phyloP scores from a whole-genome alignment of 768 basidiomycete genomes.

The Boletus subparvulus region DNA sequence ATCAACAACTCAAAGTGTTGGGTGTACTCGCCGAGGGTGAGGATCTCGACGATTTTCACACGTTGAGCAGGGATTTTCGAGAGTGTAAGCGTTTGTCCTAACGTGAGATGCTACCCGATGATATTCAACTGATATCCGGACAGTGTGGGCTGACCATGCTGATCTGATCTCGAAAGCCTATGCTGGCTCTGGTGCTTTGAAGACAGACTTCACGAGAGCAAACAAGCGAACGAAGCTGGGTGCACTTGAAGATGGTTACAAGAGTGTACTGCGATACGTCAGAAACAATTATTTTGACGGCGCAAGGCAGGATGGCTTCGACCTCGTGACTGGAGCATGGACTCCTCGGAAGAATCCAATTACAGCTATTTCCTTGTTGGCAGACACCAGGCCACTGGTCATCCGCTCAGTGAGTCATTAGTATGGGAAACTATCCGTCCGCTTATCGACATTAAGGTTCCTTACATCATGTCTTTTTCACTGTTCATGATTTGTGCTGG shows the following conservation, averaged over 20 bases:
- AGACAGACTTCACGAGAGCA: slow-evolving; percentile 95
- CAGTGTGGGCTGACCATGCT: slow-evolving; percentile 98
- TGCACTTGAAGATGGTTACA: slow-evolving; percentile 78
- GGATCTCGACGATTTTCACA: slow-evolving; percentile 77
- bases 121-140: slow-evolving; percentile 9
- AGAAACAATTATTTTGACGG: slow-evolving; percentile 99
- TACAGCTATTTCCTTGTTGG: slow-evolving; percentile 66
- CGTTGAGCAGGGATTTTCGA: slow-evolving; percentile 79
- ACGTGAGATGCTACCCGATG: neutral
- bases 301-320: slow-evolving; percentile 89
- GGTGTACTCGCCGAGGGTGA: slow-evolving; percentile 73
- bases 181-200: slow-evolving; percentile 92
- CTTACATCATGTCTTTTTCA: slow-evolving; percentile 76
- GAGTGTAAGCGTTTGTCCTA: slow-evolving; percentile 59
- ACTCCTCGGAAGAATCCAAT: slow-evolving; percentile 74
- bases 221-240: slow-evolving; percentile 86
- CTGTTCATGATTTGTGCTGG: slow-evolving; percentile 88
- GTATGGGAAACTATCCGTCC: neutral
- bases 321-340: slow-evolving; percentile 91
- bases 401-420: slow-evolving; percentile 70
- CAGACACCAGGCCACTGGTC: slow-evolving; percentile 77
- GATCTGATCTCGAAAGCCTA: slow-evolving; percentile 89
- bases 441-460: slow-evolving; percentile 57
- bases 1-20: slow-evolving; percentile 68
- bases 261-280: slow-evolving; percentile 80